Conservation (phyloP, 371 early-diverging fungal genomes). For the Lichtheimia hyalospora region DNA sequence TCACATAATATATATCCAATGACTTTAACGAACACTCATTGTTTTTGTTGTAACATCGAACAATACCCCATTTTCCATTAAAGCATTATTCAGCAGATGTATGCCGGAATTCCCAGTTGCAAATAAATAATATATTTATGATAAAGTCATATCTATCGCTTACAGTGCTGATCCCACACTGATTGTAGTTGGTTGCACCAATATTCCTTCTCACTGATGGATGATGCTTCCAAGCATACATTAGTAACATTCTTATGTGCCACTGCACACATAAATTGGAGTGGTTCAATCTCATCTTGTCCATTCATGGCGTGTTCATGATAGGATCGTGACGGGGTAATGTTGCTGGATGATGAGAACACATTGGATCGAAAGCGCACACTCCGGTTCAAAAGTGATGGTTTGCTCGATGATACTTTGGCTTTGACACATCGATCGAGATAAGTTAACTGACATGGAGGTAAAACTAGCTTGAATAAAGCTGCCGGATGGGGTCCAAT, state of each 20-base stretch:
- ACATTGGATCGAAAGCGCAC: neutral
- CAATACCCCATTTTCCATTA: too few species aligned
- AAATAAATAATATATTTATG: too few species aligned
- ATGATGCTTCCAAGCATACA: slow-evolving; percentile 27
- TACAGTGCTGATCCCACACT: slow-evolving; percentile 19
- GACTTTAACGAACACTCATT: too few species aligned
- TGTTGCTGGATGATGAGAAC: neutral
- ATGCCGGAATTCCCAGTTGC: too few species aligned
- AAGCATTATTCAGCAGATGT: too few species aligned
- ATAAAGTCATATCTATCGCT: neutral
- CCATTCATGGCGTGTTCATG: neutral
- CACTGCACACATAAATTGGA: slow-evolving; percentile 34
- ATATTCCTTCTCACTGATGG: slow-evolving; percentile 22
- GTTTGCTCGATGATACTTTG: neutral
- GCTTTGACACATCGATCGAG: slow-evolving; percentile 18
- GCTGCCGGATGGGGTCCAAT: slow-evolving; percentile 23
- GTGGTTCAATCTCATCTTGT: slow-evolving; percentile 14
- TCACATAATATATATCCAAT: too few species aligned
- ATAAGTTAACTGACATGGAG: slow-evolving; percentile 27
- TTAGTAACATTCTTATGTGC: slow-evolving; percentile 23
- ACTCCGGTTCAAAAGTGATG: slow-evolving; percentile 8
- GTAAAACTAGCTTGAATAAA: slow-evolving; percentile 21
- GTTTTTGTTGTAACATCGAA: too few species aligned
- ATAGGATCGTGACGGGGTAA: neutral
- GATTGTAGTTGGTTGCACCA: slow-evolving; percentile 33